phyloP scores from a whole-genome alignment of 768 basidiomycete genomes.

The Mycena haematopus region DNA sequence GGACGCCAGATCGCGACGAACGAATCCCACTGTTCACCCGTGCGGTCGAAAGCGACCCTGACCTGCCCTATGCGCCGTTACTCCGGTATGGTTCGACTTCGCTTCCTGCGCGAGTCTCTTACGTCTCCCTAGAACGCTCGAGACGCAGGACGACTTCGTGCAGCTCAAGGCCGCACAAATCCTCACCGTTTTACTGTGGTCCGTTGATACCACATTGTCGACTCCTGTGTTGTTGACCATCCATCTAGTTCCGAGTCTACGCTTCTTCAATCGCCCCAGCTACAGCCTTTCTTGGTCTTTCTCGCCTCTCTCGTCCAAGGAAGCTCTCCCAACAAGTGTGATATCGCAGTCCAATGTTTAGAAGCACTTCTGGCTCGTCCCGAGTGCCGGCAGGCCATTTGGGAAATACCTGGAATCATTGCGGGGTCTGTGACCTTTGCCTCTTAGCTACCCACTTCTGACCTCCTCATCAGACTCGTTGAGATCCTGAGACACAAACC shows the following conservation, averaged over 20 bases:
- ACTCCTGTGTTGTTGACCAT: conserved; percentile 17
- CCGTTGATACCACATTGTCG: conserved; percentile 28
- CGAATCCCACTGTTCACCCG: conserved; percentile 78
- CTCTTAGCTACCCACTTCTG: conserved; percentile 1
- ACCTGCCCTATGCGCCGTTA: conserved; percentile 82
- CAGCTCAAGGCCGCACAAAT: conserved; percentile 90
- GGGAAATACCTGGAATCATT: conserved; percentile 74
- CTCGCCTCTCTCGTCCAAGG: conserved; percentile 70
- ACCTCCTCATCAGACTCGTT: conserved; percentile 60
- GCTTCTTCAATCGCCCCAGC: conserved; percentile 54
- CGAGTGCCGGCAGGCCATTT: conserved; percentile 80
- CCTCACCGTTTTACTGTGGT: conserved; percentile 86
- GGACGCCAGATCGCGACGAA: conserved; percentile 80
- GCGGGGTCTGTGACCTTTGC: conserved; percentile 56
- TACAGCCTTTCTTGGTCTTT: conserved; percentile 64
- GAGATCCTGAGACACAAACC: conserved; percentile 83
- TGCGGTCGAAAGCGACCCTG: conserved; percentile 68
- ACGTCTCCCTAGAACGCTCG: conserved; percentile 63
- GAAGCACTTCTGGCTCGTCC: conserved; percentile 85
- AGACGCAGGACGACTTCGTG: conserved; percentile 93
- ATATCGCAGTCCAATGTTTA: conserved; percentile 91
- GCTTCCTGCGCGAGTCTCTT: conserved; percentile 11
- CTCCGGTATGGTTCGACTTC: conserved; percentile 56
- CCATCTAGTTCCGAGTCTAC: conserved; percentile 54
- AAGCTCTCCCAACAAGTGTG: conserved; percentile 70